Percentiles rank a stretch among this genome's conserved stretches.
These are phyloP conservation scores for Geoglossum glabrum DNA, from an alignment of 495 filamentous ascomycete species.

Conservation along the genomic window DNA sequence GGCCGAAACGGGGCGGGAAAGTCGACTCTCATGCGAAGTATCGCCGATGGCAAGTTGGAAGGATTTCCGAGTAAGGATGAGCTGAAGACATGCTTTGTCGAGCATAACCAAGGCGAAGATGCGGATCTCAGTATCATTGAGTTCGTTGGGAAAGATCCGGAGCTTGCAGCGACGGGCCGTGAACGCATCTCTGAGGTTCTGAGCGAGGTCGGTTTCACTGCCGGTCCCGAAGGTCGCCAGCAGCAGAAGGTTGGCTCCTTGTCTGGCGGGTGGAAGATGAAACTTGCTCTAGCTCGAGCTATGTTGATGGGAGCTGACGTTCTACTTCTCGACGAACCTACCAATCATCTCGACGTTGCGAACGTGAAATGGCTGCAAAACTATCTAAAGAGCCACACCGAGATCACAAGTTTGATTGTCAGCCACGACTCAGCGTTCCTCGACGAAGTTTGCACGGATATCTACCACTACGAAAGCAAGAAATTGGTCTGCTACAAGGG, in stretches of 20 bases:
- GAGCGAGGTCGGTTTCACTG: conserved; percentile 79
- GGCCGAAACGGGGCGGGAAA: conserved; percentile 95
- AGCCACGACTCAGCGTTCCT: conserved; percentile 96
- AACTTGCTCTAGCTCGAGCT: conserved; percentile 84
- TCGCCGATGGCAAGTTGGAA: conserved; percentile 86
- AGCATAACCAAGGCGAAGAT: conserved; percentile 96
- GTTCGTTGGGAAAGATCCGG: conserved; percentile 69
- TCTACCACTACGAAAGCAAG: conserved; percentile 98
- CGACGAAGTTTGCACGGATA: conserved; percentile 92
- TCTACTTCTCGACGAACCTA: conserved; percentile 90
- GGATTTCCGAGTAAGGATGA: conserved; percentile 84
- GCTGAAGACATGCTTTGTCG: conserved; percentile 90
- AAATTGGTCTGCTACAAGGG: conserved; percentile 89
- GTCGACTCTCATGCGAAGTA: conserved; percentile 94
- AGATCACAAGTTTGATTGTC: conserved; percentile 95
- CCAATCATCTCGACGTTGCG: conserved; percentile 91
- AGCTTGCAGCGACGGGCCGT: conserved; percentile 47
- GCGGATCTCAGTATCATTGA: conserved; percentile 88
- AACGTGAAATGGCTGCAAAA: conserved; percentile 93
- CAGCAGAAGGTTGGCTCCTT: conserved; percentile 75
- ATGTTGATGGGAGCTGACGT: conserved; percentile 96
- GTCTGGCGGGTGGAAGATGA: conserved; percentile 99
- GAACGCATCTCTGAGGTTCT: conserved; percentile 71
- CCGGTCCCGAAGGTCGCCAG: conserved; percentile 75
- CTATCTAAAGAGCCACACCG: conserved; percentile 85